These are phyloP conservation scores for Apodospora peruviana DNA, from an alignment of 495 filamentous ascomycete species.

Conservation along the genomic window DNA sequence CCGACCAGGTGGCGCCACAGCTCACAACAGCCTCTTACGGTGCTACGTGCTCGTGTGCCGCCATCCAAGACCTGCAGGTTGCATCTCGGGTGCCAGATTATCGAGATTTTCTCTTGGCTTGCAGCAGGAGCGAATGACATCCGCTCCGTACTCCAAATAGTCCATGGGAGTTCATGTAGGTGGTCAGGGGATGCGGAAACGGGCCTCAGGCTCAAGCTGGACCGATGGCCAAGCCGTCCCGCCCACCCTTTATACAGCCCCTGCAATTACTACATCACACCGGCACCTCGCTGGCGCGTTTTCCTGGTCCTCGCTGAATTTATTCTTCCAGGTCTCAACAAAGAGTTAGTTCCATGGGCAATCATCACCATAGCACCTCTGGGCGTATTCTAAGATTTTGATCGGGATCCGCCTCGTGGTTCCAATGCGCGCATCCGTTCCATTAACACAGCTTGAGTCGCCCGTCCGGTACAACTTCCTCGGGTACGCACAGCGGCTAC, in stretches of 20 bases:
- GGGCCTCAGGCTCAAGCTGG: not conserved
- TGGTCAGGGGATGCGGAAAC: not conserved
- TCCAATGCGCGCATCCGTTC: too few species aligned
- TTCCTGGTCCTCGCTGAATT: not conserved
- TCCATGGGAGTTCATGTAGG: constrained; percentile 1
- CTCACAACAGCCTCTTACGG: not conserved
- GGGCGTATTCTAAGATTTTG: too few species aligned
- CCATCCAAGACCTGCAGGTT: constrained; percentile 1
- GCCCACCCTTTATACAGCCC: not conserved
- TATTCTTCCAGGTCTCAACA: too few species aligned
- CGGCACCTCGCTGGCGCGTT: not conserved
- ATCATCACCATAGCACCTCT: too few species aligned
- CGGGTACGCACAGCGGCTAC: too few species aligned
- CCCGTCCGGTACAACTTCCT: too few species aligned
- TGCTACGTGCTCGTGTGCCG: not conserved
- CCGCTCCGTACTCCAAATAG: not conserved
- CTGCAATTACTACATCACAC: not conserved
- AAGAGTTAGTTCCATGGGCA: too few species aligned
- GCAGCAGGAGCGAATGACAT: constrained; percentile 7
- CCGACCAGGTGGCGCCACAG: not conserved
- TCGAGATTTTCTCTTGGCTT: constrained; percentile 15
- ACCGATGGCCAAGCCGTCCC: constrained; percentile 1
- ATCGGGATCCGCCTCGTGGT: too few species aligned
- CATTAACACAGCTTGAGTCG: too few species aligned
- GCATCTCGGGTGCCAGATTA: constrained; percentile 12